Percentiles rank a stretch among this genome's conserved stretches.
Conservation (phyloP, 2,329 filamentous ascomycete species). For the Venturiaceae sp. region DNA sequence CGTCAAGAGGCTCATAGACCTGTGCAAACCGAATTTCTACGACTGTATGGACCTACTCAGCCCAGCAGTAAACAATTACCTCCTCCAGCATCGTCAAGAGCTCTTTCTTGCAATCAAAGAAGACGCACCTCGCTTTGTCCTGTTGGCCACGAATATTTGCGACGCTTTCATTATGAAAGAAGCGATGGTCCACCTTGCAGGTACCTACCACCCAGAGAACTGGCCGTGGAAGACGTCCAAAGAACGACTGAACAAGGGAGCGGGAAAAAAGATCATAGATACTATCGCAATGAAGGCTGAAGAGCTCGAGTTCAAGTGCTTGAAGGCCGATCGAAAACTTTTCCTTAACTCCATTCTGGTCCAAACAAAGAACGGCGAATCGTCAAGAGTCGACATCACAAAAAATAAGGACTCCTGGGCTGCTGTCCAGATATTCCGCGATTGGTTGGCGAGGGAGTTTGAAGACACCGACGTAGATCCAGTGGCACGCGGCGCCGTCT, state of each 20-base stretch:
- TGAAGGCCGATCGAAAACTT: not conserved
- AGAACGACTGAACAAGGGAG: not conserved
- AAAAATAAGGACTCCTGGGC: not conserved
- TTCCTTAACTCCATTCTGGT: not conserved
- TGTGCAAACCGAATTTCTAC: not conserved
- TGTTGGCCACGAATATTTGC: not conserved
- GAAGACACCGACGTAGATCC: not conserved
- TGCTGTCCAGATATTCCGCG: not conserved
- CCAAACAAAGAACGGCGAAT: not conserved
- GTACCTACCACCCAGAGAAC: not conserved
- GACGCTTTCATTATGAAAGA: not conserved
- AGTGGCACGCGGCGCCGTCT: not conserved
- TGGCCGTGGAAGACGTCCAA: not conserved
- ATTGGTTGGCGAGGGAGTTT: not conserved
- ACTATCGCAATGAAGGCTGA: not conserved
- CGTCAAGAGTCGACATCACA: not conserved
- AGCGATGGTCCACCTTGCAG: not conserved
- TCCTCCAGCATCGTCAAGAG: not conserved
- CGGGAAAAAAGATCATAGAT: not conserved
- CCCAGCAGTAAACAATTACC: not conserved
- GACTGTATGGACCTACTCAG: not conserved
- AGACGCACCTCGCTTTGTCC: not conserved
- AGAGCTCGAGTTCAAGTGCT: not conserved
- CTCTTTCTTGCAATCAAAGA: not conserved
- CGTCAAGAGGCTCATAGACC: not conserved